A percentile compares a stretch with the other conserved stretches of the same genome.
Evolutionary conservation across 495 filamentous ascomycete genomes (phyloP).

Genomic region (Penicillium silybi): DNA sequence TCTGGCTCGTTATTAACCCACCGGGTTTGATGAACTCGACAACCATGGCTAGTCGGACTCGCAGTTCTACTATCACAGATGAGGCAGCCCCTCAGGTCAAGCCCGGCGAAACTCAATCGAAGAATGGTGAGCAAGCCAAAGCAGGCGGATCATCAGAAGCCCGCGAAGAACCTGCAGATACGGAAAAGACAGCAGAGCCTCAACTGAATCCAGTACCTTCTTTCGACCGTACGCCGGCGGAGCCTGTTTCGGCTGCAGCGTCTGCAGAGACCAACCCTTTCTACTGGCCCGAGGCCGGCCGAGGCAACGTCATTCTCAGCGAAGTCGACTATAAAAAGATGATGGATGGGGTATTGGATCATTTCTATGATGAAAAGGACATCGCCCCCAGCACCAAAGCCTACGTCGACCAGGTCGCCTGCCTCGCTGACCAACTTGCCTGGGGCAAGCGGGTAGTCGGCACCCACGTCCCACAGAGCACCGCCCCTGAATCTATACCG

Average conservation of each 20-base stretch:
- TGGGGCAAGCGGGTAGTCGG: constrained; percentile 57
- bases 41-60: constrained; percentile 33
- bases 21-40: constrained; percentile 36
- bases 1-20: constrained; percentile 82
- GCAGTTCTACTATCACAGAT: constrained; percentile 1
- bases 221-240: constrained; percentile 28
- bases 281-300: constrained; percentile 61
- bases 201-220: constrained; percentile 41
- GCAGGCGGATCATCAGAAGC: not conserved
- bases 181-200: constrained; percentile 2
- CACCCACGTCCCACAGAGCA: constrained; percentile 20
- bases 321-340: constrained; percentile 71
- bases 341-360: constrained; percentile 73
- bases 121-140: not conserved
- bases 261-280: constrained; percentile 56
- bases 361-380: constrained; percentile 72
- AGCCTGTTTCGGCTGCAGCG: constrained; percentile 16
- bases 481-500: constrained; percentile 27
- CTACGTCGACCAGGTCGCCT: constrained; percentile 64
- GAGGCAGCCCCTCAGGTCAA: constrained; percentile 5
- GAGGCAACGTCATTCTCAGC: constrained; percentile 66
- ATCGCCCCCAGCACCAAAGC: constrained; percentile 63
- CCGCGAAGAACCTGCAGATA: not conserved
- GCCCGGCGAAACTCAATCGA: not conserved
- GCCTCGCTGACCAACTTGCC: constrained; percentile 47